Evolutionary conservation across 768 basidiomycete genomes (phyloP).

Genomic region (Xerocomus brunneocitrinus): DNA sequence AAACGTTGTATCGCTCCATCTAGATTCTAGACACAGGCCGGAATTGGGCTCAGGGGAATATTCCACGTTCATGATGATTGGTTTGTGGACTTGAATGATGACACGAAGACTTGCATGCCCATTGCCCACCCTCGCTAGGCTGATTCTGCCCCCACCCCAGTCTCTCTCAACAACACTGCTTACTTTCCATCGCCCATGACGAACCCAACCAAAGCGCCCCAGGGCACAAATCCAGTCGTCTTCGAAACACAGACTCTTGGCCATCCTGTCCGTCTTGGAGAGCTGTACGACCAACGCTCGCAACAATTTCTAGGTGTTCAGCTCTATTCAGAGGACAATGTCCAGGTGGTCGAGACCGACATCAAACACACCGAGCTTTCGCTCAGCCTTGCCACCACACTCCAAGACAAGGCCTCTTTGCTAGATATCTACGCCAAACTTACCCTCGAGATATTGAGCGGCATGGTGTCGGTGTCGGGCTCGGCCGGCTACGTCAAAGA

Average conservation of each 20-base stretch:
- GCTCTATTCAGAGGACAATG: neutral
- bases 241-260: neutral
- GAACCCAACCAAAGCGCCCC: no score
- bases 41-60: no score
- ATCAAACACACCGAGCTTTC: neutral
- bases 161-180: no score
- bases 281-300: neutral
- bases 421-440: neutral
- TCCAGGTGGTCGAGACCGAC: neutral
- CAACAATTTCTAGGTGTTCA: neutral
- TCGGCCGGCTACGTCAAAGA: neutral
- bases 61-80: no score
- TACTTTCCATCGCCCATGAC: no score
- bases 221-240: neutral
- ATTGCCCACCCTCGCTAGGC: no score
- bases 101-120: no score
- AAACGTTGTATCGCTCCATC: no score
- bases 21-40: no score
- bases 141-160: no score
- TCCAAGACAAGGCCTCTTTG: neutral
- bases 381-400: neutral
- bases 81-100: no score
- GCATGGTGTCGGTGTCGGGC: neutral
- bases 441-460: neutral
- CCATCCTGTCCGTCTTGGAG: neutral